Evolutionary conservation across 331 rosid genomes (phyloP).

Genomic region (Spiraea crenata): DNA sequence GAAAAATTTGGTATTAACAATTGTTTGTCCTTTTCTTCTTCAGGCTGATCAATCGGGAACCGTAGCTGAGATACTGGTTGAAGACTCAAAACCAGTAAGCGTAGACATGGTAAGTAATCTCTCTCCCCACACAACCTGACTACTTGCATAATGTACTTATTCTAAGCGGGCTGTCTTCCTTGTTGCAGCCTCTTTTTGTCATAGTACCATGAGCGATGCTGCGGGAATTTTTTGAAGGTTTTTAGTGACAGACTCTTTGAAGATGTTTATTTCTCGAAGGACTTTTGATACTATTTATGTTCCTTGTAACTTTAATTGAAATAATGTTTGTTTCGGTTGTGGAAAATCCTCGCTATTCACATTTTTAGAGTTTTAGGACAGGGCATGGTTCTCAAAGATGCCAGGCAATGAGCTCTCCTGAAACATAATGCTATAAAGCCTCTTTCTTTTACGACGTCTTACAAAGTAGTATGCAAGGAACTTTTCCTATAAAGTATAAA

Average conservation of each 20-base stretch:
- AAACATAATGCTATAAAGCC: not conserved
- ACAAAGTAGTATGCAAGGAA: not conserved
- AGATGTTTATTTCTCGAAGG: conserved; percentile 18
- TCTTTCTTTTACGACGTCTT: not conserved
- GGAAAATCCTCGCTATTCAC: conserved; percentile 16
- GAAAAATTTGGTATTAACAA: not conserved
- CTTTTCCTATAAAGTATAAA: not conserved
- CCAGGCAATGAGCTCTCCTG: conserved; percentile 1
- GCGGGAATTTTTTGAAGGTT: conserved; percentile 21
- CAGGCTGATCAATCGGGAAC: conserved; percentile 95
- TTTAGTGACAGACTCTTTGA: conserved; percentile 19
- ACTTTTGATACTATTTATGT: conserved; percentile 20
- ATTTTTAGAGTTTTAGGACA: conserved; percentile 2
- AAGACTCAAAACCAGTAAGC: conserved; percentile 79
- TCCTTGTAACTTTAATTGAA: conserved; percentile 22
- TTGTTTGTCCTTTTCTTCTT: conserved; percentile 10
- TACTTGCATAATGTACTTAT: conserved; percentile 9
- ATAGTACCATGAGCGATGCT: conserved; percentile 60
- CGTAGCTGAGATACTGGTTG: conserved; percentile 49
- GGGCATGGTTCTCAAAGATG: conserved; percentile 13
- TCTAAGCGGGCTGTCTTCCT: conserved; percentile 25
- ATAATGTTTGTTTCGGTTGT: conserved; percentile 20
- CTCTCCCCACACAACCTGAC: not conserved
- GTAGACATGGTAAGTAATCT: conserved; percentile 63
- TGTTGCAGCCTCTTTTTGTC: conserved; percentile 79